Base-by-base conservation (phyloP, 1,284 basidiomycete species). In the Peniophora sp. region DNA sequence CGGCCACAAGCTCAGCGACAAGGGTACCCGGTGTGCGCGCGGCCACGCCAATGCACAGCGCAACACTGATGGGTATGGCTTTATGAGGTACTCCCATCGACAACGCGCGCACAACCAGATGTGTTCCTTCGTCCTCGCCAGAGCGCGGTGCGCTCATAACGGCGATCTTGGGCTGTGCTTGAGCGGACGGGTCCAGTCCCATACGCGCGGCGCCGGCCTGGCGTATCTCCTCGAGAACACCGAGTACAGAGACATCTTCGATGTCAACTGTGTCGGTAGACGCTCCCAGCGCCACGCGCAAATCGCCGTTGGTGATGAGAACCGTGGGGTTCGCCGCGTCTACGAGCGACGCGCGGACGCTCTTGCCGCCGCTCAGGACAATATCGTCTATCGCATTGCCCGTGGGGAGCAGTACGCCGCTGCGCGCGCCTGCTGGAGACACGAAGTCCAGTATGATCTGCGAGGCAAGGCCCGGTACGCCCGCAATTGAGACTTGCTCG, bases 311-410 rank as follows among this genome's bases (percentile, higher is more conserved):
- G 23, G 62, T 48, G 55, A 87, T 69, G 63, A 88, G 82, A 3
- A 88, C 76, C 3, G 80, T 84, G 0, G 86, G 85, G 60, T 88
- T 88, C 3, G 85, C 83, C 1, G 83, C 85, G 58, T 89, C 86
- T 11, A 88, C 73, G 9, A 83, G 70, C 3, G 82, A 84, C 0
- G 70, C 74, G 6, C 53, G 60, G 14, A 59, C 35, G 14, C 47
- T 27, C 43, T 57, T 36, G 44, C 53, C 52, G 32, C 37, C 50
- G 48, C 43, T 48, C n/a, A 79, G 55, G 10, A 63, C 54, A 41
- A 85, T 61, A 2, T 50, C 50, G 58, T 85, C 78, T 5, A 67
- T 57, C 0, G 77, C 64, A 2, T 68, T 68, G n/a, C 76, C 77
- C 0, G 83, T 77, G 0, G 86, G 86, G 17, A 89, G 72, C 2